Base-by-base conservation (phyloP, 768 basidiomycete genomes). In the Strobilomyces echinocephalus region DNA sequence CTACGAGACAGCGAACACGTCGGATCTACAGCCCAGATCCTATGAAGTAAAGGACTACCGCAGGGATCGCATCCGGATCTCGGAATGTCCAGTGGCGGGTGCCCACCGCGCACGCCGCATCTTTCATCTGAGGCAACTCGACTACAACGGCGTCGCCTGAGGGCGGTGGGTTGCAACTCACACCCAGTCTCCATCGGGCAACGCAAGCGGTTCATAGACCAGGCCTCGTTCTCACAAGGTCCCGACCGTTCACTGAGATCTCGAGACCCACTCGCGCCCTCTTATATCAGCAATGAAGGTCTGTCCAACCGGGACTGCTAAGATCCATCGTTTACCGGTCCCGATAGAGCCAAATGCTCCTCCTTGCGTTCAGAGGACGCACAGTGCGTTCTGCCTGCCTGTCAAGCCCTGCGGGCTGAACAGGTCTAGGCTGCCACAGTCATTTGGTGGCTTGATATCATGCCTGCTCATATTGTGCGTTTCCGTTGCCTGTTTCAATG, bases 391-490 rank as follows among this genome's bases (percentile, higher is more conserved):
- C 11, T 3, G 33, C 26, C 30, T 42, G 7, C 18, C 24, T 4
- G 30, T 33, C 33, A n/a, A 38, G 21, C 42, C 36, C 52, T 42
- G 21, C 40, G 33, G 14, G 30, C 47, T n/a, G 60, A 34, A 3
- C 2, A n/a, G 28, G 47, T 41, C 61, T 50, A 41, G 64, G 12
- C 49, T 38, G 49, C 57, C 63, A 54, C 49, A 42, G 48, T 65
- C 53, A 65, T 67, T 66, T 67, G 31, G 63, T 59, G 65, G 65
- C 65, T 64, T 64, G 63, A 64, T 63, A 11, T 35, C 40, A 51
- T 60, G 46, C 47, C 52, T 24, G 10, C 54, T 59, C 57, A 55
- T 56, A 39, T 30, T 49, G 44, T 50, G 40, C 39, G 33, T 20
- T 39, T 34, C 46, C n/a, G 20, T 45, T 34, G 31, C 40, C 42